Percentiles rank a stretch among this genome's conserved stretches.
These are phyloP conservation scores for Plasmodium billcollinsi DNA, from an alignment of 169 alveolate species.

Conservation along the genomic window DNA sequence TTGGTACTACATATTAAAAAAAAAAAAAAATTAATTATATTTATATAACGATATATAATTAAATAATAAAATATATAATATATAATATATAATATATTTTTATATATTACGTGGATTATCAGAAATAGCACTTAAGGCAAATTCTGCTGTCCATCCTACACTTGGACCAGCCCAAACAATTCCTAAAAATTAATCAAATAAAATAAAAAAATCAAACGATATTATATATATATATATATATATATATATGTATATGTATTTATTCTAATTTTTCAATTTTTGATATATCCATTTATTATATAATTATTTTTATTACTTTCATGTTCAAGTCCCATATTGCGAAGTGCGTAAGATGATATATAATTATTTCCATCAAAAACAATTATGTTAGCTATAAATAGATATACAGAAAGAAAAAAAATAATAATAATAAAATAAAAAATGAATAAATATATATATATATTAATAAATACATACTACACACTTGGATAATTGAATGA, in stretches of 20 bases:
- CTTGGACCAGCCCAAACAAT: constrained; percentile 60
- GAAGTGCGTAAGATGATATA: constrained; percentile 43
- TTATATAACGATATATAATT: not conserved
- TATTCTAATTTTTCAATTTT: too few species aligned
- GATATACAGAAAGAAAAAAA: not conserved
- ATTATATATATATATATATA: not conserved
- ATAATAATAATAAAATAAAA: not conserved
- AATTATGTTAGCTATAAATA: constrained; percentile 33
- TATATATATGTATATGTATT: not conserved
- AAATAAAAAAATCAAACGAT: not conserved
- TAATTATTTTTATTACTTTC: constrained; percentile 13
- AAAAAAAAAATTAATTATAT: constrained; percentile 1
- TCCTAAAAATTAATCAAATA: constrained; percentile 8
- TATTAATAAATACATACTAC: constrained; percentile 1
- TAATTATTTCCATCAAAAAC: constrained; percentile 60
- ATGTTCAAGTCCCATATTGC: constrained; percentile 42
- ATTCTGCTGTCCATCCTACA: constrained; percentile 63
- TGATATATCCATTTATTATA: too few species aligned
- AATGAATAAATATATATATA: not conserved
- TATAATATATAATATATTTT: not conserved
- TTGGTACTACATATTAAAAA: constrained; percentile 41
- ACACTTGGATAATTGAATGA: not conserved
- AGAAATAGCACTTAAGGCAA: constrained; percentile 35
- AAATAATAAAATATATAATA: not conserved
- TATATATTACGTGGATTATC: constrained; percentile 53